Conservation (phyloP, 73 alveolate genomes). For the Paramecium sexaurelia region DNA sequence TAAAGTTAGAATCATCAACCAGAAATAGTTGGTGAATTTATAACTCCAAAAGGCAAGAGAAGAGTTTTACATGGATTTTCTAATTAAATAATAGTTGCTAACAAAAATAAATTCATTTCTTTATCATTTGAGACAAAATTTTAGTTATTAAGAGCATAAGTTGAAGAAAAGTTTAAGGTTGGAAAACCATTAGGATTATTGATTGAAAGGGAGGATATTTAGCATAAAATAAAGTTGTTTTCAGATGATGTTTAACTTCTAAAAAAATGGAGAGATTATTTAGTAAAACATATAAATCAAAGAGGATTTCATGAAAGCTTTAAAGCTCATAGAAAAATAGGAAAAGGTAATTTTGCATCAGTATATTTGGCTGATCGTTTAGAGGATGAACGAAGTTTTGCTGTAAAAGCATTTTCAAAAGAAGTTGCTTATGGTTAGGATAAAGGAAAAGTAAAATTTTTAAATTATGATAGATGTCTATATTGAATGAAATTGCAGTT, state of each 20-base stretch:
- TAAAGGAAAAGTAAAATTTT: slow-evolving; percentile 59
- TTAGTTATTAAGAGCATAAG: not conserved
- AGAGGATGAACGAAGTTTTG: slow-evolving; percentile 66
- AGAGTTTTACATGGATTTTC: not conserved
- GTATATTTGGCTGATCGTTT: slow-evolving; percentile 70
- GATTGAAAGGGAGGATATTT: not conserved
- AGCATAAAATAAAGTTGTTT: not conserved
- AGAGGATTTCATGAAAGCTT: slow-evolving; percentile 65
- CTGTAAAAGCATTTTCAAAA: slow-evolving; percentile 64
- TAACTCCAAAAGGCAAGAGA: not conserved
- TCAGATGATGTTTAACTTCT: slow-evolving; percentile 26
- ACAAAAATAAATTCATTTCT: not conserved
- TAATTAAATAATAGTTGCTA: not conserved
- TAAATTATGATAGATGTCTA: slow-evolving; percentile 64
- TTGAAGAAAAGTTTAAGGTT: not conserved
- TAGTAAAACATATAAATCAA: slow-evolving; percentile 48
- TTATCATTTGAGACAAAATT: slow-evolving; percentile 35
- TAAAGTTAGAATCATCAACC: not conserved
- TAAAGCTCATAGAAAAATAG: slow-evolving; percentile 60
- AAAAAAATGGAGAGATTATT: slow-evolving; percentile 57
- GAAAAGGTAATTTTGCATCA: slow-evolving; percentile 69
- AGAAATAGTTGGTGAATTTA: slow-evolving; percentile 1
- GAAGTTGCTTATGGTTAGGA: slow-evolving; percentile 63
- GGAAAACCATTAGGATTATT: slow-evolving; percentile 18
- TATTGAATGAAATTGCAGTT: slow-evolving; percentile 88